Evolutionary conservation across 805 yeast species (phyloP), one percentile per base, ranked within the genome.

Genomic region (Blastobotrys peoriensis): DNA sequence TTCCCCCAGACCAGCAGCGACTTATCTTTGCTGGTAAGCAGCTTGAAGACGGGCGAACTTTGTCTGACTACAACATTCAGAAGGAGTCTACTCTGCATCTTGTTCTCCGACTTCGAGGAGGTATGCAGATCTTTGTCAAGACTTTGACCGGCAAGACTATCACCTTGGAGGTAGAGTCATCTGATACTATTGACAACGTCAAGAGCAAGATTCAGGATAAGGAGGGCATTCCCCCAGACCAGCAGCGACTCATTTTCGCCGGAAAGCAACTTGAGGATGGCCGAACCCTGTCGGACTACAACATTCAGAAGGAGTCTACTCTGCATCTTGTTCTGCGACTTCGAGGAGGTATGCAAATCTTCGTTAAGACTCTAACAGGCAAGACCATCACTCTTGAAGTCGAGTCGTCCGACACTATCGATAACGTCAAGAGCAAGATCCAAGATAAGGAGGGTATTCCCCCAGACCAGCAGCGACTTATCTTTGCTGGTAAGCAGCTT

Each of bases 231-330:
- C 96, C 96, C 61, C 96, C 96, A 58, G 96, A 87, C 75, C 96
- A 87, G 70, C 96, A 87, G 73, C 81, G 96, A 74, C 75, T 87
- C 61, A 87, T 87, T 71, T 87, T 87, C 62, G 96, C 96, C 59
- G 96, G 96, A 77, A 87, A 87, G 76, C 96, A 87, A 72, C 76
- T 87, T 59, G 96, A 87, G 73, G 96, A 87, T 61, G 96, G 96
- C 58, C 83, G 96, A 76, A 87, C 96, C 41, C 73, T 87, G 55
- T 83, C 95, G 43, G 96, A 87, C 70, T 87, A 86, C 83, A 87
- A 86, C 81, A 86, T 86, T 67, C 96, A 87, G 73, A 87, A 87
- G 77, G 96, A 87, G 72, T 86, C 95, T 47, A 80, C 94, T 40
- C 68, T 83, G 23, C 94, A 86, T 67, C 73, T 85, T 71, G 95